phyloP scores from a whole-genome alignment of 1,139 yeast genomes.

The Protomyces gravidus region DNA sequence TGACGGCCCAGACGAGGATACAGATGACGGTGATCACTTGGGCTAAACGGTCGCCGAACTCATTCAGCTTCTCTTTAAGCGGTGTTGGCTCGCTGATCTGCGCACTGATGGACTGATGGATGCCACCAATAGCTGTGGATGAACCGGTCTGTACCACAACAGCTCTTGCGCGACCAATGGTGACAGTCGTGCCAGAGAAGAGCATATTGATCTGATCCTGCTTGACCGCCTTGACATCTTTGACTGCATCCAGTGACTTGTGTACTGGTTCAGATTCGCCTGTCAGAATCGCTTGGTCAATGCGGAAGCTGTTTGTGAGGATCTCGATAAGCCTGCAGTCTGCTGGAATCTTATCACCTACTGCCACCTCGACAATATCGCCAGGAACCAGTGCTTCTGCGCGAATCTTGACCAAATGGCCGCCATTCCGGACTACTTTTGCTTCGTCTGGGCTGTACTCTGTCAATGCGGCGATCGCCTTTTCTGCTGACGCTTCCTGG shows the following conservation, averaged over 20 bases:
- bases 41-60: conserved; percentile 45
- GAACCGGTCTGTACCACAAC: conserved; percentile 47
- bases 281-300: conserved; percentile 51
- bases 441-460: conserved; percentile 44
- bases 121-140: conserved; percentile 48
- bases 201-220: conserved; percentile 50
- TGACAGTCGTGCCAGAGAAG: conserved; percentile 47
- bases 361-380: conserved; percentile 46
- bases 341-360: conserved; percentile 49
- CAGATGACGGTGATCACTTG: conserved; percentile 46
- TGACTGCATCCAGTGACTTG: conserved; percentile 39
- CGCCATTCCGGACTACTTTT: conserved; percentile 44
- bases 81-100: conserved; percentile 40
- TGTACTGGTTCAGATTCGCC: conserved; percentile 49
- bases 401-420: conserved; percentile 42
- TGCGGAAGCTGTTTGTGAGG: conserved; percentile 44
- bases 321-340: conserved; percentile 44
- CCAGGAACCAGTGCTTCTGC: conserved; percentile 51
- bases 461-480: conserved; percentile 44
- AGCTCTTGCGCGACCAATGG: conserved; percentile 49
- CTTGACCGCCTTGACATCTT: conserved; percentile 43
- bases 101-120: conserved; percentile 43
- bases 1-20: conserved; percentile 47
- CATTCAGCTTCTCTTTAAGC: conserved; percentile 43
- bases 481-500: conserved; percentile 46